A percentile compares a stretch with the other conserved stretches of the same genome.
Conservation (phyloP, 129 eudicot species). For the Tanacetum coccineum region DNA sequence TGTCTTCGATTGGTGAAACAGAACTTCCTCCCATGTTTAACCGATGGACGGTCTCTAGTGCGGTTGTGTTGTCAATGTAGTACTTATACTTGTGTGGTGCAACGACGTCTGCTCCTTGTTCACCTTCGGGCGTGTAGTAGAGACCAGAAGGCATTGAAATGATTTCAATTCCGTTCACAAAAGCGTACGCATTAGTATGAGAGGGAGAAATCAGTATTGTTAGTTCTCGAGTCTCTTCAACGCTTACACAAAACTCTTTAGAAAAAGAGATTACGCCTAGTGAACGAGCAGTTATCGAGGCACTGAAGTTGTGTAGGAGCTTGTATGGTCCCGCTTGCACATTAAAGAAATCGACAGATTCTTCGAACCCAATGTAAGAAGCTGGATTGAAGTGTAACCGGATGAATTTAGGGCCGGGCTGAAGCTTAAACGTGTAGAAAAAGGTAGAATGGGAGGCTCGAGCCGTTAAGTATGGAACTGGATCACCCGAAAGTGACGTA, state of each 20-base stretch:
- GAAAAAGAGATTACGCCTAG: conserved; percentile 28
- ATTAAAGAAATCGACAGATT: conserved; percentile 30
- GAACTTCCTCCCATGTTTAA: conserved; percentile 35
- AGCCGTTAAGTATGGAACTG: conserved; percentile 44
- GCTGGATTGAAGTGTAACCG: conserved; percentile 53
- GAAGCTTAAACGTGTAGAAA: conserved; percentile 36
- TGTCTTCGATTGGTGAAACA: conserved; percentile 34
- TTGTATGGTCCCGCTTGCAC: conserved; percentile 44
- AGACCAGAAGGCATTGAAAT: conserved; percentile 47
- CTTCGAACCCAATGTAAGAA: conserved; percentile 39
- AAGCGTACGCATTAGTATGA: conserved; percentile 29
- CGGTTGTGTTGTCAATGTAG: conserved; percentile 44
- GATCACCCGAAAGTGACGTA: conserved; percentile 36
- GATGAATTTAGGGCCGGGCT: conserved; percentile 43
- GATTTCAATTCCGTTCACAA: conserved; percentile 50
- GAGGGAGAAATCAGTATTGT: conserved; percentile 29
- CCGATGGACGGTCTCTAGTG: conserved; percentile 44
- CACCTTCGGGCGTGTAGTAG: conserved; percentile 40
- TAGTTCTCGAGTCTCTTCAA: conserved; percentile 23
- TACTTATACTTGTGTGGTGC: conserved; percentile 32
- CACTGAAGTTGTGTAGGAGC: conserved; percentile 49
- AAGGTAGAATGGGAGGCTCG: conserved; percentile 34
- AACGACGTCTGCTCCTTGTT: conserved; percentile 34
- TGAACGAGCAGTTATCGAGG: conserved; percentile 33
- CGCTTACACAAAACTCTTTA: conserved; percentile 39